Percentiles rank a stretch among this genome's conserved stretches.
These are phyloP conservation scores for Stagonosporopsis rhizophila DNA, from an alignment of 2,329 filamentous ascomycete genomes.

Conservation along the genomic window DNA sequence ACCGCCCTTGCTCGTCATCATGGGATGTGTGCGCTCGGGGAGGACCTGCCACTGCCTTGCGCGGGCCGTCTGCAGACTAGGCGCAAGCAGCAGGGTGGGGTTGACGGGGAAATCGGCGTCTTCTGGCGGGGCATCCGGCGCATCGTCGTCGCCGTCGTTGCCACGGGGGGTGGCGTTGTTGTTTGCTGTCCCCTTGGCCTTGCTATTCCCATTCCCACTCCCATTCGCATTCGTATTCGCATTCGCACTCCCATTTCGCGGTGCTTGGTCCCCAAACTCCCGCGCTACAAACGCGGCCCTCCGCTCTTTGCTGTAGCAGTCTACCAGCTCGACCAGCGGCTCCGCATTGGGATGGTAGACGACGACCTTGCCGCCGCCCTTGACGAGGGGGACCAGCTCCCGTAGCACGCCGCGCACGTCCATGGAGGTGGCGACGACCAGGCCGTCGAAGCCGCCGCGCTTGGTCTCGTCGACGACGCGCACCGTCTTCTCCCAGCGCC, in stretches of 20 bases:
- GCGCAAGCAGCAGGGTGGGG: conserved; percentile 80
- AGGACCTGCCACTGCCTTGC: conserved; percentile 88
- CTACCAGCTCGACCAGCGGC: conserved; percentile 76
- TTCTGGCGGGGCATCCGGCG: too few species aligned
- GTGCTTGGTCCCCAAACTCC: conserved; percentile 33
- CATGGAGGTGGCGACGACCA: conserved; percentile 84
- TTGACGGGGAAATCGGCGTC: conserved; percentile 81
- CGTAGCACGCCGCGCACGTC: conserved; percentile 78
- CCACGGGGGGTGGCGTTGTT: too few species aligned
- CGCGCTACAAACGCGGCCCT: conserved; percentile 68
- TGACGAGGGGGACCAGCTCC: conserved; percentile 78
- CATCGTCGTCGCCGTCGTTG: conserved; percentile 14
- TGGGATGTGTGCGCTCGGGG: conserved; percentile 87
- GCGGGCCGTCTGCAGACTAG: conserved; percentile 80
- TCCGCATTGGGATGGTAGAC: conserved; percentile 86
- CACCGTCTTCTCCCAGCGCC: conserved; percentile 77
- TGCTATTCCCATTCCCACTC: conserved; percentile 22
- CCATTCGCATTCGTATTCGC: too few species aligned
- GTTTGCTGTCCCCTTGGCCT: too few species aligned
- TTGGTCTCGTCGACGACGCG: conserved; percentile 77
- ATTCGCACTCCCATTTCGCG: conserved; percentile 14
- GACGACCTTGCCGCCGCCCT: conserved; percentile 82
- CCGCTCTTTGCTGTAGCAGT: conserved; percentile 82
- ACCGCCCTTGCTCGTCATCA: conserved; percentile 89
- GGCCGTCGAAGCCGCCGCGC: conserved; percentile 79